Evolutionary conservation across 1,139 yeast genomes (phyloP), one percentile per base, ranked within the genome.

Genomic region (Lodderomyces theae): DNA sequence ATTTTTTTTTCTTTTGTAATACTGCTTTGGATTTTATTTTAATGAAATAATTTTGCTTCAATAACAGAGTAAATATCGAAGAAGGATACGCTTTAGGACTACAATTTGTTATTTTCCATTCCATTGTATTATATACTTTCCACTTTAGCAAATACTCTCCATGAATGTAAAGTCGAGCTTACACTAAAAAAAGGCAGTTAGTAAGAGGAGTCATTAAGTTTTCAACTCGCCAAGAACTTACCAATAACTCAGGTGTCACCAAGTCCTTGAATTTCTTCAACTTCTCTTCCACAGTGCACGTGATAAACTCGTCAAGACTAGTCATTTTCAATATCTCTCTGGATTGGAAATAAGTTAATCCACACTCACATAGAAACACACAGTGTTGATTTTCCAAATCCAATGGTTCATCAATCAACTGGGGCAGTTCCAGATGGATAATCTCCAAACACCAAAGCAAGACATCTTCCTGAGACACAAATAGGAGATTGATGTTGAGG

Each of bases 261-360:
- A 38, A 24, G 3, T 40, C 18, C 2, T 34, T 21, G 30, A 47
- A 42, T 4, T 10, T 9, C 21, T 40, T 32, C 10, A 36, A 19
- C 15, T 43, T 45, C n/a, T 39, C 41, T 9, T 40, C 35, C 11
- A 36, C 34, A 10, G 16, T 26, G 18, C 23, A 11, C 10, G 21
- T 6, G 5, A 45, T 41, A 28, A 47, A 43, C n/a, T 36, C 34
- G 5, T 37, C 33, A 2, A 47, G 30, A 2, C 40, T 16, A 19
- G 28, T 33, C 8, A n/a, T 24, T n/a, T 39, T n/a, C 19, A 47
- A 26, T 3, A 47, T 30, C 13, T 30, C 15, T 32, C 19, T 23
- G 21, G 37, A 39, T 43, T 45, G 50, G 24, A 45, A 45, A 34
- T 42, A 42, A 11, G 43, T 28, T 17, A 47, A 44, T 19, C 47